Conservation (phyloP, 2,329 filamentous ascomycete species). For the Trichophyton schoenleinii region DNA sequence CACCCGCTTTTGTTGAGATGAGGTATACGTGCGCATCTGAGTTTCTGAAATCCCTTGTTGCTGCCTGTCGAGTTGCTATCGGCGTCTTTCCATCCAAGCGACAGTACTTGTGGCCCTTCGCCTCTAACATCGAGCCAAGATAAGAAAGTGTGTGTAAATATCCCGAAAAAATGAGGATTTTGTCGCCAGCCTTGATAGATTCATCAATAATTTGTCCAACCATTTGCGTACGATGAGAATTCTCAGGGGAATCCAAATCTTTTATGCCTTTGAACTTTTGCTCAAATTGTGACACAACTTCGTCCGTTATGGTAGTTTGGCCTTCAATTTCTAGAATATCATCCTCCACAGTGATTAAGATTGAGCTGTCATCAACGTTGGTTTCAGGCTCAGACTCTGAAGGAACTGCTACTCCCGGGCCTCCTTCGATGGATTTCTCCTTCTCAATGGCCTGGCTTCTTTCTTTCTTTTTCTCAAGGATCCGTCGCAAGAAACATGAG, state of each 20-base stretch:
- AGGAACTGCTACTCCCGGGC: not conserved
- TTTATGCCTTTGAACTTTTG: constrained; percentile 21
- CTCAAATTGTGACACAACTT: constrained; percentile 13
- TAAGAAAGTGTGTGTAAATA: constrained; percentile 58
- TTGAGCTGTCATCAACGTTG: constrained; percentile 7
- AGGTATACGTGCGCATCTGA: constrained; percentile 50
- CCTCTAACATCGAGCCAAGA: constrained; percentile 45
- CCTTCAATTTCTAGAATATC: not conserved
- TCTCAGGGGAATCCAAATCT: constrained; percentile 29
- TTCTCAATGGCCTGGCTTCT: not conserved
- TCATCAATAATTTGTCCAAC: constrained; percentile 58
- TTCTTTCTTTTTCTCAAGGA: constrained; percentile 26
- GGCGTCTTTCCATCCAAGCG: constrained; percentile 57
- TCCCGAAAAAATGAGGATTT: constrained; percentile 69
- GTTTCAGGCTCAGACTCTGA: constrained; percentile 8
- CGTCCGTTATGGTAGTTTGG: not conserved
- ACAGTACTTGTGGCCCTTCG: constrained; percentile 36
- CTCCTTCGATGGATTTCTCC: not conserved
- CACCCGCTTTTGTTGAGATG: constrained; percentile 73
- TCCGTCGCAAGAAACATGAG: constrained; percentile 37
- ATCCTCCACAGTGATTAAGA: not conserved
- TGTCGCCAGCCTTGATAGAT: constrained; percentile 51
- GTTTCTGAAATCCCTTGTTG: constrained; percentile 58
- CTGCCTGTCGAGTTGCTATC: constrained; percentile 45
- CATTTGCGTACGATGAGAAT: constrained; percentile 58